Percentiles rank a stretch among this genome's conserved stretches.
Evolutionary conservation across 768 basidiomycete species (phyloP).

Genomic region (Phlegmacium glaucopus): DNA sequence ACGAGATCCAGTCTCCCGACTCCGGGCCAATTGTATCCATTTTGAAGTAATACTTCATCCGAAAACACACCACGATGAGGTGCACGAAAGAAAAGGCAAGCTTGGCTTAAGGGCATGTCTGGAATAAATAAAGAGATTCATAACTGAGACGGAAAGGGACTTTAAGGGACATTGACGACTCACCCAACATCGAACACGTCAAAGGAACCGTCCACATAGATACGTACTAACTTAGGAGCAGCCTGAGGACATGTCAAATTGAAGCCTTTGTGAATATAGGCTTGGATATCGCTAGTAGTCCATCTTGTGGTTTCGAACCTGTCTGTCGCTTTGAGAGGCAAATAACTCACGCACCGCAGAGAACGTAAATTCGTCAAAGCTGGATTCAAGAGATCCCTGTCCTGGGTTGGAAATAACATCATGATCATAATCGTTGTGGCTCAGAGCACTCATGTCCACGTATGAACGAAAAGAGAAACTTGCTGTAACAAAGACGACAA

Average conservation of each 20-base stretch:
- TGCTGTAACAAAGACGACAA: background rate
- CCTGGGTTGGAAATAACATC: constrained; percentile 67
- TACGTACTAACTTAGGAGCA: constrained; percentile 39
- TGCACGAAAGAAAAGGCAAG: constrained; percentile 81
- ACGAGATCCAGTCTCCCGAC: too few species aligned
- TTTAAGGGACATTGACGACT: constrained; percentile 22
- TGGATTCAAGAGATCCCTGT: constrained; percentile 48
- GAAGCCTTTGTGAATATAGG: too few species aligned
- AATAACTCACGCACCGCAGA: constrained; percentile 40
- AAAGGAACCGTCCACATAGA: constrained; percentile 84
- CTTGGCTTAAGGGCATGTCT: constrained; percentile 85
- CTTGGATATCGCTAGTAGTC: too few species aligned
- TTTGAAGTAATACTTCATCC: constrained; percentile 51
- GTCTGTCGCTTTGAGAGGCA: constrained; percentile 45
- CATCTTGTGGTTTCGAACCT: constrained; percentile 54
- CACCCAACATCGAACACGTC: constrained; percentile 57
- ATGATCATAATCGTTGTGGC: constrained; percentile 79
- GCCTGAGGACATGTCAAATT: constrained; percentile 19
- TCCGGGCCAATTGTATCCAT: constrained; percentile 45
- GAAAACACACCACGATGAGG: constrained; percentile 81
- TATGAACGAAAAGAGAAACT: constrained; percentile 4
- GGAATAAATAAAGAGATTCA: too few species aligned
- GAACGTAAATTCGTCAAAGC: constrained; percentile 43
- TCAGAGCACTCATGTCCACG: constrained; percentile 33
- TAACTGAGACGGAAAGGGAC: too few species aligned